Evolutionary conservation across 2,329 filamentous ascomycete species (phyloP).

Genomic region (Neodidymelliopsis sp.): DNA sequence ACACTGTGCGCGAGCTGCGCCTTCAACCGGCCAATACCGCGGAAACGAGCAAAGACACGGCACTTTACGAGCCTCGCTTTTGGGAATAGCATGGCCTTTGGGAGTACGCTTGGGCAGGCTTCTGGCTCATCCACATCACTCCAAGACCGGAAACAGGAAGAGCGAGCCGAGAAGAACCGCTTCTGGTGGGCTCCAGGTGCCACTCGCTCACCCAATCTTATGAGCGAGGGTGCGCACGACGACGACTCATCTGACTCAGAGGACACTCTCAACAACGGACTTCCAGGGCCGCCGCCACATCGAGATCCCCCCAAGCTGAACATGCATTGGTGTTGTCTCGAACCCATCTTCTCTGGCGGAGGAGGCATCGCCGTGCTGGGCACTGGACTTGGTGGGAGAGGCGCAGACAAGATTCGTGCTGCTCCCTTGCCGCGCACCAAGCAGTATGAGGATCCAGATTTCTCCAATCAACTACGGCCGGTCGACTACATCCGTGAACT

Average conservation of each 20-base stretch:
- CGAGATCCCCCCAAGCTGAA: slow-evolving; percentile 58
- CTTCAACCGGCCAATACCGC: slow-evolving; percentile 61
- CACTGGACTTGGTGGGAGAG: slow-evolving; percentile 55
- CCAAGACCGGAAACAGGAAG: slow-evolving; percentile 29
- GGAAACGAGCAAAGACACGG: slow-evolving; percentile 49
- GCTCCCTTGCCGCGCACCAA: slow-evolving; percentile 63
- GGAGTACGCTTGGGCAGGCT: slow-evolving; percentile 37
- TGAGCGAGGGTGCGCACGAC: slow-evolving; percentile 59
- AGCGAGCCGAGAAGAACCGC: slow-evolving; percentile 42
- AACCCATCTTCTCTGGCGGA: slow-evolving; percentile 66
- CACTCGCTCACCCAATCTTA: slow-evolving; percentile 63
- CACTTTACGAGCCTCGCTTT: slow-evolving; percentile 49
- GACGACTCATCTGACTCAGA: slow-evolving; percentile 50
- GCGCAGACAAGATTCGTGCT: slow-evolving; percentile 64
- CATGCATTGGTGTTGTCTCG: slow-evolving; percentile 67
- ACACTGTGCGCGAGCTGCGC: slow-evolving; percentile 67
- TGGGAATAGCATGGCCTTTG: slow-evolving; percentile 38
- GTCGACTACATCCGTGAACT: slow-evolving; percentile 52
- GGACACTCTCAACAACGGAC: slow-evolving; percentile 47
- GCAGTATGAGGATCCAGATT: slow-evolving; percentile 65
- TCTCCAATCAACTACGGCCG: slow-evolving; percentile 56
- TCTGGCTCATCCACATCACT: slow-evolving; percentile 38
- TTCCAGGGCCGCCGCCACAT: slow-evolving; percentile 43
- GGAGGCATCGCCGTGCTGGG: slow-evolving; percentile 65
- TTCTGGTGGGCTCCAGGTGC: slow-evolving; percentile 68